phyloP scores from a whole-genome alignment of 768 basidiomycete species.

The Psilocybe cyanescens region DNA sequence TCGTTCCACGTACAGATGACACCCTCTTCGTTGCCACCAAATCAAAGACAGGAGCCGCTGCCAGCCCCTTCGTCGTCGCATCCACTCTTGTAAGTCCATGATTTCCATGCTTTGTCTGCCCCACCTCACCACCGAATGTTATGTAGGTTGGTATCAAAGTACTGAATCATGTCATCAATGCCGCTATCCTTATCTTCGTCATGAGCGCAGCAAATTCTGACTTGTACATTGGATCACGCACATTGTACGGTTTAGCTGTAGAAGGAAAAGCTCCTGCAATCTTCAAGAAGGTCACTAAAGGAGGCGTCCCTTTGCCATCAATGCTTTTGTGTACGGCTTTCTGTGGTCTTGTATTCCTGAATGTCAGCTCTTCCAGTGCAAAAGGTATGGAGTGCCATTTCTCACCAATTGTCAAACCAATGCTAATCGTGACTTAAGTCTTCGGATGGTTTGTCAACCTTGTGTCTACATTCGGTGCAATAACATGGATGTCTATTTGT shows the following conservation, averaged over 20 bases:
- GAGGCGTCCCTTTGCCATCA: constrained; percentile 55
- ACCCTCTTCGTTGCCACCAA: constrained; percentile 50
- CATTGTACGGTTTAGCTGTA: constrained; percentile 50
- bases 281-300: constrained; percentile 45
- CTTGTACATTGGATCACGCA: constrained; percentile 55
- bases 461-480: constrained; percentile 49
- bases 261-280: constrained; percentile 53
- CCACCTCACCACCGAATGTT: neutral
- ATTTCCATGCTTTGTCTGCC: neutral
- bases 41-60: constrained; percentile 54
- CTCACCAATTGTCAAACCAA: neutral
- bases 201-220: constrained; percentile 68
- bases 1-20: constrained; percentile 64
- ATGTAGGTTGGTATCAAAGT: constrained; percentile 56
- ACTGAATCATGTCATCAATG: constrained; percentile 68
- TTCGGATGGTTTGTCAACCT: constrained; percentile 55
- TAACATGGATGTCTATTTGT: constrained; percentile 56
- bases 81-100: constrained; percentile 34
- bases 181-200: constrained; percentile 66
- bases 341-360: constrained; percentile 61
- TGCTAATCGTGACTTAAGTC: constrained; percentile 38
- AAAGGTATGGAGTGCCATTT: constrained; percentile 44
- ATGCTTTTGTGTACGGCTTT: constrained; percentile 58
- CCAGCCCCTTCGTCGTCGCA: constrained; percentile 68
- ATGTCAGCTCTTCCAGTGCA: constrained; percentile 51